Evolutionary conservation across 2,329 filamentous ascomycete genomes (phyloP), one percentile per base, ranked within the genome.

Genomic region (Colletotrichum cuscutae): DNA sequence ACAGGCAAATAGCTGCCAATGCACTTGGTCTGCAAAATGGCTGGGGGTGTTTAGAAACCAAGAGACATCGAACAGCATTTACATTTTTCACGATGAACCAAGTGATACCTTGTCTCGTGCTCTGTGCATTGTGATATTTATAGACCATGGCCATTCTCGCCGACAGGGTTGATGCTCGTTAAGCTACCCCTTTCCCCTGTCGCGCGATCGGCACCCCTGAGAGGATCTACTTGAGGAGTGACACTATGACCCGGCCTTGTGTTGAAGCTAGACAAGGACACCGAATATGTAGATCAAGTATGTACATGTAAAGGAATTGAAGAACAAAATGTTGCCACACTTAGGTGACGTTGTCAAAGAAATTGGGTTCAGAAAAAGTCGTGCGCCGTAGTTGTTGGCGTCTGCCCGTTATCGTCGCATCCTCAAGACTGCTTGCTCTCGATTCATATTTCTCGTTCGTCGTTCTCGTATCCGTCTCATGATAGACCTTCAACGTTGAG

Each of bases 401-500:
- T 58, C 62, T 8, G 8, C 15, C 30, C 6, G 12, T 1, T 6
- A 37, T 15, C 13, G 6, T 57, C 15, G 8, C 30, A 35, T 53
- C 22, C n/a, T 54, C 28, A 8, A 22, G 19, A 6, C 12, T 15
- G 3, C 11, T 37, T 30, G 13, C 9, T 19, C 13, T 22, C 15
- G 4, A 46, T 11, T 24, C 15, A 49, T 49, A 4, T 49, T 19
- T 49, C 7, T 49, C 19, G 19, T 49, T 49, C 19, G 42, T 49
- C 15, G 42, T 8, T 49, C 42, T 49, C 3, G 7, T n/a, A 19
- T 19, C n/a, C 5, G 6, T 9, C 12, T 26, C 30, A 65, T 4
- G 67, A 32, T 22, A 70, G n/a, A 24, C 65, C 71, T 13, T 70
- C 60, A 13, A 71, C 56, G 5, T 72, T 72, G 3, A 42, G n/a